Evolutionary conservation across 1,284 basidiomycete genomes (phyloP), one percentile per base, ranked within the genome.

Genomic region (Coniferiporia weirii): DNA sequence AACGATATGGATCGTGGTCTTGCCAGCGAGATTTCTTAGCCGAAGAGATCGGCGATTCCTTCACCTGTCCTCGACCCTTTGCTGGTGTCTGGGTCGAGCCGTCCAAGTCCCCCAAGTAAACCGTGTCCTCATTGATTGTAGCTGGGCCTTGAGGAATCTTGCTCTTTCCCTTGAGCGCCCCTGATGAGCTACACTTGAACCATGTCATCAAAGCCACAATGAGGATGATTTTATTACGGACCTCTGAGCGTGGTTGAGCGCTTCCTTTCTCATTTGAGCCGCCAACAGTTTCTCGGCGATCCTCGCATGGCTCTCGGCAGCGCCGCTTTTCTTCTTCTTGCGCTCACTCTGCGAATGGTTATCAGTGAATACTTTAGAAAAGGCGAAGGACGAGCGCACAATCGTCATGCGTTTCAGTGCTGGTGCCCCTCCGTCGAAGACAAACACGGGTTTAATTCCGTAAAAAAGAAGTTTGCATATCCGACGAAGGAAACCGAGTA

Each of bases 381-480:
- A 19, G 47, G n/a, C 7, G 38, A 75, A 40, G 38, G 27, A 27
- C 15, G 38, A 12, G 38, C 88, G 61, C 65, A 94, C 94, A 64
- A 98, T 87, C 1, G 95, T 98, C 52, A 80, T 78, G 67, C 87
- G 82, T 76, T 98, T 98, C 66, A 98, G 72, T 2, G 77, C 81
- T 1, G 95, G 95, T 0, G 95, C 95, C 27, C 93, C 95, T 36
- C 95, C 95, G 72, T 98, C 95, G 68, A 98, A 98, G 7, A 98
- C 94, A 68, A 98, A 98, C 22, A 98, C 94, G 0, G 95, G 95
- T 70, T 92, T 95, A 70, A 98, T 95, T 12, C 95, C 95, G 69
- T 97, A 95, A 73, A 95, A 98, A 51, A 99, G 74, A 15, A 99
- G 80, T 72, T 98, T 98, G 73, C 89, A 88, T 60, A 99, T 98